phyloP scores from a whole-genome alignment of 2,329 filamentous ascomycete genomes.

The Monilinia laxa region DNA sequence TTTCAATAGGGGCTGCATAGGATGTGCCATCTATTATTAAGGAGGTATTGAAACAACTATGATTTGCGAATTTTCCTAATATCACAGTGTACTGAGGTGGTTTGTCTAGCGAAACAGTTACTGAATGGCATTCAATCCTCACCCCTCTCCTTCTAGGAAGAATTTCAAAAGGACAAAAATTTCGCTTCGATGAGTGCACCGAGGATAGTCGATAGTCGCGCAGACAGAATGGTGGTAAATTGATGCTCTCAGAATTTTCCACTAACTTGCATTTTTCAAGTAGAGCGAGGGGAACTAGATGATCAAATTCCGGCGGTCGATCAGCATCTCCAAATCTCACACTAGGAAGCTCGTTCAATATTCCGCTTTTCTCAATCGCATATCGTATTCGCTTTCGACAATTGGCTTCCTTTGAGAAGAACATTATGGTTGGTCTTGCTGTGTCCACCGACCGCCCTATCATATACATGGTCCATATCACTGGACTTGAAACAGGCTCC shows the following conservation, averaged over 20 bases:
- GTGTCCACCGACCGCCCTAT: constrained; percentile 19
- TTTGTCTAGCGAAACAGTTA: background rate
- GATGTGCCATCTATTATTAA: background rate
- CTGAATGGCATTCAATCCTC: background rate
- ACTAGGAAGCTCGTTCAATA: constrained; percentile 23
- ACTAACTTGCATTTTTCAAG: background rate
- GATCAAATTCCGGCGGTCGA: constrained; percentile 23
- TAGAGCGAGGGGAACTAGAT: constrained; percentile 11
- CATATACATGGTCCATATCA: constrained; percentile 26
- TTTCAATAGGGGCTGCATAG: background rate
- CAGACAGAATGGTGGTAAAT: background rate
- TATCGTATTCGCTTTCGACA: constrained; percentile 20
- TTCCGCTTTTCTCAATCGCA: constrained; percentile 20
- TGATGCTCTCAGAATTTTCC: background rate
- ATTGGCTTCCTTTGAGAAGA: constrained; percentile 16
- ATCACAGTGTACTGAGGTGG: background rate
- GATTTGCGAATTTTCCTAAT: background rate
- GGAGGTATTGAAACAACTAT: background rate
- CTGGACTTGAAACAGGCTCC: constrained; percentile 20
- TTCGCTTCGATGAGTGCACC: background rate
- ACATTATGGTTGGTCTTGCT: constrained; percentile 25
- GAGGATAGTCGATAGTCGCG: too few relatives aligned
- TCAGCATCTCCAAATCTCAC: constrained; percentile 21
- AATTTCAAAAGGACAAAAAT: background rate
- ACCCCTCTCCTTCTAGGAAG: background rate